Evolutionary conservation across 192 early-diverging fungal genomes (phyloP).

Genomic region (Backusella macrospora): DNA sequence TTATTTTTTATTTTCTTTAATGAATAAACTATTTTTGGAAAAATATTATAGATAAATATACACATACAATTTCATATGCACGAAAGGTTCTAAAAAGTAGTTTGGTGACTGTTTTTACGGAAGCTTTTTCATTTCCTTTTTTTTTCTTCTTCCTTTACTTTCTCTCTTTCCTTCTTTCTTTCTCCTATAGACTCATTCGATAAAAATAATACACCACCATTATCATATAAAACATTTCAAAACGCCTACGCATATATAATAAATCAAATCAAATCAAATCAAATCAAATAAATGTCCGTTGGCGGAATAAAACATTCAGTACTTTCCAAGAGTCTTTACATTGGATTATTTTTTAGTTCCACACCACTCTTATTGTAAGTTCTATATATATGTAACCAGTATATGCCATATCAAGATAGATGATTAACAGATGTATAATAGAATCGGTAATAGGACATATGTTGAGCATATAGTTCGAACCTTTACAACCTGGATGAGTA

Average conservation of each 20-base stretch:
- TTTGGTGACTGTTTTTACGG: not conserved
- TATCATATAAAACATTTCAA: not conserved
- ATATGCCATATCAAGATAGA: not conserved
- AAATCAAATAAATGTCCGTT: not conserved
- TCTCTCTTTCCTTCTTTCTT: not conserved
- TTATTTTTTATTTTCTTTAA: no score
- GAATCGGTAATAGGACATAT: not conserved
- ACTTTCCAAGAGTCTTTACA: constrained; percentile 1
- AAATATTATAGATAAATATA: not conserved
- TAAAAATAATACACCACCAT: not conserved
- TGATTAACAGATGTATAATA: not conserved
- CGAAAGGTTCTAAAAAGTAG: not conserved
- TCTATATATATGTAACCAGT: not conserved
- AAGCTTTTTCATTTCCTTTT: not conserved
- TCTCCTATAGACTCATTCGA: not conserved
- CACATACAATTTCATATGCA: not conserved
- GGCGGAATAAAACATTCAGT: constrained; percentile 3
- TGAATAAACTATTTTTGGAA: not conserved
- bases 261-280: not conserved
- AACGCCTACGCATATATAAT: not conserved
- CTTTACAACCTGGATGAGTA: constrained; percentile 6
- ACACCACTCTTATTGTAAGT: constrained; percentile 11
- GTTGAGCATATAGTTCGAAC: constrained; percentile 13
- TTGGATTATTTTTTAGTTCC: constrained; percentile 7
- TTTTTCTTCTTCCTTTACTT: not conserved